Base-by-base conservation (phyloP, 805 yeast genomes). In the Pichia nanzhaoensis region DNA sequence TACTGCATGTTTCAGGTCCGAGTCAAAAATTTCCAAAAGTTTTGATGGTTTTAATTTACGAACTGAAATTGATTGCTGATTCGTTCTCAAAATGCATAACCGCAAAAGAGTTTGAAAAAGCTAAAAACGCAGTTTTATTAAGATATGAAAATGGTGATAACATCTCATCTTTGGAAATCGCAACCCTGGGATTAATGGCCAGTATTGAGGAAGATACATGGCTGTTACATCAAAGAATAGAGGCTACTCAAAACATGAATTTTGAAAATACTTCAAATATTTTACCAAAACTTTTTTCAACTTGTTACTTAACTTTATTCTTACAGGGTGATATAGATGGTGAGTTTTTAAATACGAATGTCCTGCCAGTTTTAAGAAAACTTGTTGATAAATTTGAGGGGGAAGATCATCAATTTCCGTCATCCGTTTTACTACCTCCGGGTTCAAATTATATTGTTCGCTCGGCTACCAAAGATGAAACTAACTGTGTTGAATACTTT, bases 161-260 rank as follows among this genome's bases (percentile, higher is more conserved):
- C 5, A 64, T 69, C 2, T 69, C 69, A 37, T 74, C 85, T 1
- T 61, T 77, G 3, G 63, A 68, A 14, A 57, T 75, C 39, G 76
- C 79, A 0, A 62, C 75, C 3, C 62, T 78, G 10, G 82, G 80
- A 0, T 55, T 77, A 0, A 56, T 74, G 36, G 69, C 75, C 16
- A 64, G 75, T 0, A 51, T 83, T 31, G 95, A 84, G 49, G 75
- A 75, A 47, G 63, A 71, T 38, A 66, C 75, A 27, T 78, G 80
- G 77, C 55, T 71, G 1, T 49, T 80, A 2, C 76, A 78, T 21
- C 77, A 76, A 28, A 64, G 88, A 51, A 51, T 75, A 14, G 77
- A 74, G n/a, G 74, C 75, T 0, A 54, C 82, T 31, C 84, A 82
- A 48, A 69, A 71, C 8, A 52, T 75, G 6, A 74, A 73, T 21